A percentile compares a stretch with the other conserved stretches of the same genome.
phyloP scores from a whole-genome alignment of 164 flowering plant species.

The Platanus orientalis region DNA sequence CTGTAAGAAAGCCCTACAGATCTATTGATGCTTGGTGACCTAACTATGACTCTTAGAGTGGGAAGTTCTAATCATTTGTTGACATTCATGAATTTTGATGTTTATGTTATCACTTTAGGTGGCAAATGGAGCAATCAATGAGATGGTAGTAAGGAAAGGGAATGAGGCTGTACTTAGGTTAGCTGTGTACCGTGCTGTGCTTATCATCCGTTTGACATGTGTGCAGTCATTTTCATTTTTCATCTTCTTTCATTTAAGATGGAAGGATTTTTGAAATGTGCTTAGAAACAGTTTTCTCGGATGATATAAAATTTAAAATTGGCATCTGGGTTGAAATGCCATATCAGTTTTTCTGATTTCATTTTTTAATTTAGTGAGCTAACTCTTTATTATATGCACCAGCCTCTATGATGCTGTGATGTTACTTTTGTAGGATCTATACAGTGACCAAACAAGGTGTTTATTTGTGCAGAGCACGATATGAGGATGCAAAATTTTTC shows the following conservation, averaged over 20 bases:
- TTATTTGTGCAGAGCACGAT: conserved; percentile 73
- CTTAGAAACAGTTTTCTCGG: not conserved
- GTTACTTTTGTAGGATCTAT: not conserved
- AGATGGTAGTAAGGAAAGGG: conserved; percentile 70
- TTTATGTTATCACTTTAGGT: conserved; percentile 43
- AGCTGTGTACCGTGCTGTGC: not conserved
- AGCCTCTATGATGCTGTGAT: too few relatives aligned
- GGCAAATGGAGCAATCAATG: conserved; percentile 85
- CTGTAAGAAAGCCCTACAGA: conserved; percentile 45
- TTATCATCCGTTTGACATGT: too few relatives aligned
- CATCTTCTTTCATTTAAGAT: not conserved
- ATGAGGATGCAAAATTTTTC: conserved; percentile 98
- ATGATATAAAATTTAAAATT: too few relatives aligned
- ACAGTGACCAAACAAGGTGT: not conserved
- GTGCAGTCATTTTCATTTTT: not conserved
- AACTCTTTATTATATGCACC: too few relatives aligned
- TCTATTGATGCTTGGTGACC: conserved; percentile 2
- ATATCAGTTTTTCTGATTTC: too few relatives aligned
- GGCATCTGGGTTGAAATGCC: too few relatives aligned
- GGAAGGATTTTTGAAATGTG: not conserved
- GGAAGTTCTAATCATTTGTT: not conserved
- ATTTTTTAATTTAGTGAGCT: too few relatives aligned
- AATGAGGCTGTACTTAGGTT: conserved; percentile 98
- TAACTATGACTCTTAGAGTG: not conserved
- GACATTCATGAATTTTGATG: not conserved